Evolutionary conservation across 2,329 filamentous ascomycete genomes (phyloP).

Genomic region (Epichloe amarillans): DNA sequence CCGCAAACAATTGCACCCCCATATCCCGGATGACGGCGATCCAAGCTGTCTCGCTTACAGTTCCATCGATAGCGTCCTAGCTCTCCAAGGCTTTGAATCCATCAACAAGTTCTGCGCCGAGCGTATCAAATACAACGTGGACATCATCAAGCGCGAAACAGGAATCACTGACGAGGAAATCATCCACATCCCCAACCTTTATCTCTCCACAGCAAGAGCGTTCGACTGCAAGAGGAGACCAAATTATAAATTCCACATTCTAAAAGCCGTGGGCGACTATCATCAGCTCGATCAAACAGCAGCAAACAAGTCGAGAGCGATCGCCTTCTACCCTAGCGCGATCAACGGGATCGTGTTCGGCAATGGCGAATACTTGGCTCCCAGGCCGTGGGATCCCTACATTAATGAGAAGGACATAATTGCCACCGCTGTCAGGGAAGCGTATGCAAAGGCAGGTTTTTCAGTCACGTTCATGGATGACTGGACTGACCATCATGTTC

Average conservation of each 20-base stretch:
- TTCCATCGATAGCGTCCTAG: constrained; percentile 3
- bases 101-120: constrained; percentile 4
- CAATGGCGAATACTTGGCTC: no score
- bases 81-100: background rate
- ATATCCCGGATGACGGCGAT: background rate
- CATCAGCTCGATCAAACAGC: no score
- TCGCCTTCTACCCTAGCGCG: no score
- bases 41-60: background rate
- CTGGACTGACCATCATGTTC: constrained; percentile 8
- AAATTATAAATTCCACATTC: no score
- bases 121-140: constrained; percentile 11
- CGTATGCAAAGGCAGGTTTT: no score
- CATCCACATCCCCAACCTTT: constrained; percentile 12
- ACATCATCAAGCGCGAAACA: constrained; percentile 11
- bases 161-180: constrained; percentile 11
- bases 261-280: no score
- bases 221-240: background rate
- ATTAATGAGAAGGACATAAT: no score
- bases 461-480: no score
- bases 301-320: no score
- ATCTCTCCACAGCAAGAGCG: background rate
- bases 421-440: no score
- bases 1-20: constrained; percentile 8
- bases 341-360: no score
- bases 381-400: no score